phyloP scores from a whole-genome alignment of 148 eudicot species.

The Simmondsia chinensis region DNA sequence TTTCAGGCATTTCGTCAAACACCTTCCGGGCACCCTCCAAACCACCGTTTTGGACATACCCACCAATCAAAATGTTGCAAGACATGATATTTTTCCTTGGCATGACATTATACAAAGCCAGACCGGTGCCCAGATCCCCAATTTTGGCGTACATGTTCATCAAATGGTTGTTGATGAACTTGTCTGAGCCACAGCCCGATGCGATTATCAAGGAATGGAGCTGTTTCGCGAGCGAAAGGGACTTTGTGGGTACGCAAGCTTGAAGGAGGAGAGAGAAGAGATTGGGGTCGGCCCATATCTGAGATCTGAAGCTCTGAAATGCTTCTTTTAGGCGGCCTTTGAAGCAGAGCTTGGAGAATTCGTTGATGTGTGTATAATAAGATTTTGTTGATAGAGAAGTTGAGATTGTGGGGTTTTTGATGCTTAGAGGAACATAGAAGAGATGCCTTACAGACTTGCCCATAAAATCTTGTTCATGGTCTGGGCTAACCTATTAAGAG shows the following conservation, averaged over 20 bases:
- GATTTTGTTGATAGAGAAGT: slow-evolving; percentile 19
- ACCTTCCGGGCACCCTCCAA: slow-evolving; percentile 40
- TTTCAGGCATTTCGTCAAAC: slow-evolving; percentile 60
- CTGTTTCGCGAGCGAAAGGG: slow-evolving; percentile 38
- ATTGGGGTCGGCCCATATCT: slow-evolving; percentile 46
- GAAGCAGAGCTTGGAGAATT: slow-evolving; percentile 35
- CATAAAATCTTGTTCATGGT: slow-evolving; percentile 27
- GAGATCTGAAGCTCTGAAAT: slow-evolving; percentile 31
- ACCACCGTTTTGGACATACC: slow-evolving; percentile 43
- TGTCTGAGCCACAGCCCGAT: slow-evolving; percentile 45
- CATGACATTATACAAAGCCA: slow-evolving; percentile 39
- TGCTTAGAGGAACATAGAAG: slow-evolving; percentile 7
- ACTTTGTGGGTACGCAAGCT: slow-evolving; percentile 34
- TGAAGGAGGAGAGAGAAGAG: slow-evolving; percentile 54
- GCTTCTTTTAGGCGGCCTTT: slow-evolving; percentile 53
- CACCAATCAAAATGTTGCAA: slow-evolving; percentile 63
- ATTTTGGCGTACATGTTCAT: slow-evolving; percentile 55
- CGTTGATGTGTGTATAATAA: slow-evolving; percentile 1
- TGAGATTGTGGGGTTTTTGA: slow-evolving; percentile 1
- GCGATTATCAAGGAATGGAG: slow-evolving; percentile 52
- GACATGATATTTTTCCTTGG: slow-evolving; percentile 67
- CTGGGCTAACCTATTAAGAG: neutral
- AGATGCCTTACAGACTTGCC: slow-evolving; percentile 14
- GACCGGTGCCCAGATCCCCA: slow-evolving; percentile 28
- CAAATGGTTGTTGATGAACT: slow-evolving; percentile 53